Conservation (phyloP, 139 green algal genomes). For the Chlorella sp. region DNA sequence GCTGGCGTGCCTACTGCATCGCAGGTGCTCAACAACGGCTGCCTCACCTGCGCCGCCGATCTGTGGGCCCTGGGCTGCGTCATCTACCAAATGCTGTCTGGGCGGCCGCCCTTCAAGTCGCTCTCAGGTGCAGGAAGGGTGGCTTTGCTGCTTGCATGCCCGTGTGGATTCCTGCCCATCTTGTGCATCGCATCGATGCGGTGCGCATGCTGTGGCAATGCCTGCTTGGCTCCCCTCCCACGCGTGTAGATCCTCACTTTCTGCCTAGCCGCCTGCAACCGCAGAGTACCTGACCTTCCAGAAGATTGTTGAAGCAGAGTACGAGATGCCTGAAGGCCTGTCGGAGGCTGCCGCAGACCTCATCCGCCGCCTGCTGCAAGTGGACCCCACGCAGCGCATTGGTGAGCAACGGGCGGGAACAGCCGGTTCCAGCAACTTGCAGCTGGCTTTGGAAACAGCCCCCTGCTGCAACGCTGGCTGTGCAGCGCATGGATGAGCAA, state of each 20-base stretch:
- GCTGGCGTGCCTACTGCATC: not conserved
- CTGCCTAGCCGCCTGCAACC: not conserved
- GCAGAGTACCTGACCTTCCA: slow-evolving; percentile 92
- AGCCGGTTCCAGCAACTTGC: too few relatives aligned
- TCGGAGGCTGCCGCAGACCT: slow-evolving; percentile 62
- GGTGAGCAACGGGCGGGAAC: slow-evolving; percentile 42
- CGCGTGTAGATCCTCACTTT: too few relatives aligned
- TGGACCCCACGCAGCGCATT: slow-evolving; percentile 69
- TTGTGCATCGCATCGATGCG: too few relatives aligned
- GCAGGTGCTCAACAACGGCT: slow-evolving; percentile 74
- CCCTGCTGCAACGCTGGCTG: too few relatives aligned
- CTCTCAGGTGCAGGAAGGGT: slow-evolving; percentile 37
- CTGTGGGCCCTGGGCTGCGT: slow-evolving; percentile 90
- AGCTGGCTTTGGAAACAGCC: too few relatives aligned
- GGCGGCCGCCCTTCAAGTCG: slow-evolving; percentile 80
- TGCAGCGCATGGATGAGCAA: too few relatives aligned
- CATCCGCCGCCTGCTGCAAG: slow-evolving; percentile 66
- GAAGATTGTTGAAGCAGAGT: slow-evolving; percentile 50
- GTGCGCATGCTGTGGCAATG: too few relatives aligned
- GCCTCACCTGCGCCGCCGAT: slow-evolving; percentile 72
- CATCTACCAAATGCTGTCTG: slow-evolving; percentile 60
- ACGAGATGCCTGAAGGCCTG: slow-evolving; percentile 21
- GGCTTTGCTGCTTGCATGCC: too few relatives aligned
- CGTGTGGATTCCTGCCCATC: too few relatives aligned
- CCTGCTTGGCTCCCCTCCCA: too few relatives aligned